These are phyloP conservation scores for Fomes fomentarius DNA, from an alignment of 1,284 basidiomycete species.

Conservation along the genomic window DNA sequence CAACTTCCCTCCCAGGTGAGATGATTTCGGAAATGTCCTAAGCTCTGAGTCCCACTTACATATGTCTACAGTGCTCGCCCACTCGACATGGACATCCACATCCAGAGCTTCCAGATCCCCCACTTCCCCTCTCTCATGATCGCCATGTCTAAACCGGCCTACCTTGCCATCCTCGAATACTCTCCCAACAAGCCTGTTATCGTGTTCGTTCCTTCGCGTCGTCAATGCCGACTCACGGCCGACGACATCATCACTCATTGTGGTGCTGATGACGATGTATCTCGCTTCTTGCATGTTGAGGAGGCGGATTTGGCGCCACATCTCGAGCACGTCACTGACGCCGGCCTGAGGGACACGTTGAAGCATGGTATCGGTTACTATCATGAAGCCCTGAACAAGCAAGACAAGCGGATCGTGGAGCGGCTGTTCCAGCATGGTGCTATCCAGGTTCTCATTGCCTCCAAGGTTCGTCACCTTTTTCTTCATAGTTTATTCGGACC, in stretches of 20 bases:
- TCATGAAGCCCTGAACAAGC: constrained; percentile 90
- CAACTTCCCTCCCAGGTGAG: constrained; percentile 93
- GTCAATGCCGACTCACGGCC: constrained; percentile 92
- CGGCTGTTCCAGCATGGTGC: constrained; percentile 94
- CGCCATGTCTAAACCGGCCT: constrained; percentile 98
- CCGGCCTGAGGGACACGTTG: constrained; percentile 79
- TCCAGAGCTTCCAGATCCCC: constrained; percentile 94
- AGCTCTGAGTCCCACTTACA: background rate
- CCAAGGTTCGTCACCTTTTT: constrained; percentile 61
- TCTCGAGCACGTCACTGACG: constrained; percentile 84
- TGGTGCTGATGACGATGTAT: constrained; percentile 83
- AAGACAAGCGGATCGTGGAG: constrained; percentile 94
- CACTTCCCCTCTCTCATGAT: constrained; percentile 99
- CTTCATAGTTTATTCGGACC: background rate
- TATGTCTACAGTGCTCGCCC: constrained; percentile 78
- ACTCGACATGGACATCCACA: constrained; percentile 95
- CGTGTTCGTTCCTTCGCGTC: constrained; percentile 91
- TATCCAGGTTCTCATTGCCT: constrained; percentile 93
- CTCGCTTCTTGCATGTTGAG: constrained; percentile 92
- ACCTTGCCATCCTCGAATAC: constrained; percentile 91
- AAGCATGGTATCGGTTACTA: constrained; percentile 95
- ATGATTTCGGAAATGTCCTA: background rate
- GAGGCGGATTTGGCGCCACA: constrained; percentile 85
- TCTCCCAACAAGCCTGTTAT: constrained; percentile 88
- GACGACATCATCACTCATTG: constrained; percentile 93